Evolutionary conservation across 192 early-diverging fungal species (phyloP).

Genomic region (Neocallimastix lanati): DNA sequence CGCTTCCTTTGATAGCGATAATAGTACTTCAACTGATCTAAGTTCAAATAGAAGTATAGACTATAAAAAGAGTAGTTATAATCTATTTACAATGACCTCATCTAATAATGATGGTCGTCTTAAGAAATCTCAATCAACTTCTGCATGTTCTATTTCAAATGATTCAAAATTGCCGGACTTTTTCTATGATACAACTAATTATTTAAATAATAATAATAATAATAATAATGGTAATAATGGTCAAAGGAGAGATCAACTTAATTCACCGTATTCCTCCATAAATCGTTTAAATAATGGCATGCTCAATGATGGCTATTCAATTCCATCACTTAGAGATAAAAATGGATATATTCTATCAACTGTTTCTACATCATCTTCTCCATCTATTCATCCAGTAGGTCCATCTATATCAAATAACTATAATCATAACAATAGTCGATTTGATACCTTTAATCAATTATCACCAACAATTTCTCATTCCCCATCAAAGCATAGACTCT

Average conservation of each 20-base stretch:
- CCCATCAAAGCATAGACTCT: no score
- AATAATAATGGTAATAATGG: background rate
- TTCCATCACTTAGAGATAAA: background rate
- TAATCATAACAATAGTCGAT: no score
- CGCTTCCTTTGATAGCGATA: background rate
- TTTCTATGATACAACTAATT: background rate
- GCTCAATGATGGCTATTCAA: background rate
- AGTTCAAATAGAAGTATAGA: background rate
- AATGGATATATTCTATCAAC: background rate
- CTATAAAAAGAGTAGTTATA: background rate
- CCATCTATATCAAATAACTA: no score
- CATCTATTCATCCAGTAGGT: background rate
- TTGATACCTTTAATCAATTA: no score
- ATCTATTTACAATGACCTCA: background rate
- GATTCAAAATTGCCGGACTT: background rate
- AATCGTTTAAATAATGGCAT: background rate
- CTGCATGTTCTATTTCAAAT: background rate
- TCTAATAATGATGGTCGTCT: background rate
- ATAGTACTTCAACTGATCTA: background rate
- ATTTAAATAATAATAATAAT: background rate
- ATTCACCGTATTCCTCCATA: background rate
- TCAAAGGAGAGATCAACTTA: background rate
- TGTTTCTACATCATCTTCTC: background rate
- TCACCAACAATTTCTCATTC: no score
- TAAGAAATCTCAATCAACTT: background rate